Evolutionary conservation across 2,329 filamentous ascomycete genomes (phyloP).

Genomic region (Colletotrichum coccodes): DNA sequence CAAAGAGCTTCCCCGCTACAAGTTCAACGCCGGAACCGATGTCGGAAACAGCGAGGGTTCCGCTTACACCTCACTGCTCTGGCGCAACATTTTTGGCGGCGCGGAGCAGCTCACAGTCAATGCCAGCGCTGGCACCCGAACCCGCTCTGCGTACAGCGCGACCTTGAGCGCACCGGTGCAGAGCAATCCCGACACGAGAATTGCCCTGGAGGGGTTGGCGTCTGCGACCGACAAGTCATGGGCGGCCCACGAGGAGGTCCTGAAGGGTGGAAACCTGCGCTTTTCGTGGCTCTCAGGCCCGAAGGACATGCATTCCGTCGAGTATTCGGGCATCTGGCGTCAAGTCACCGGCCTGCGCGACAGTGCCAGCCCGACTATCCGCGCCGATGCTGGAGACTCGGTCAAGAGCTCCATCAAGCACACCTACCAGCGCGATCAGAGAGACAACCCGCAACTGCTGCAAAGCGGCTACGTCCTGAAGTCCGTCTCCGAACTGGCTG

Average conservation of each 20-base stretch:
- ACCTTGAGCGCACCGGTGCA: slow-evolving; percentile 82
- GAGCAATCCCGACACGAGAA: slow-evolving; percentile 83
- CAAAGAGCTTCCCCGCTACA: slow-evolving; percentile 83
- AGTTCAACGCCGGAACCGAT: slow-evolving; percentile 94
- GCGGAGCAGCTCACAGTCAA: slow-evolving; percentile 91
- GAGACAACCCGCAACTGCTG: slow-evolving; percentile 88
- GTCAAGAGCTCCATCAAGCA: slow-evolving; percentile 90
- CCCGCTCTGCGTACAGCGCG: slow-evolving; percentile 89
- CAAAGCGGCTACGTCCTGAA: slow-evolving; percentile 84
- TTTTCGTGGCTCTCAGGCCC: slow-evolving; percentile 71
- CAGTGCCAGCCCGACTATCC: slow-evolving; percentile 82
- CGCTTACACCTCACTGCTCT: slow-evolving; percentile 86
- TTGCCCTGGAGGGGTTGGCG: slow-evolving; percentile 82
- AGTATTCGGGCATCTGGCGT: slow-evolving; percentile 86
- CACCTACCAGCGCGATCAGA: slow-evolving; percentile 80
- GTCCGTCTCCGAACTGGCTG: slow-evolving; percentile 84
- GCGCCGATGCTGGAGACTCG: slow-evolving; percentile 87
- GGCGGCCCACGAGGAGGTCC: slow-evolving; percentile 92
- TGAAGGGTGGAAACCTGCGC: slow-evolving; percentile 81
- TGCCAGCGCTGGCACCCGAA: slow-evolving; percentile 88
- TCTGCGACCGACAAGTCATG: slow-evolving; percentile 90
- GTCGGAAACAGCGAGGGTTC: slow-evolving; percentile 94
- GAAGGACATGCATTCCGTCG: slow-evolving; percentile 76
- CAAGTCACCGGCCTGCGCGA: slow-evolving; percentile 84
- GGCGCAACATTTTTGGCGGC: slow-evolving; percentile 94